Base-by-base conservation (phyloP, 2,329 filamentous ascomycete species). In the Coniochaeta sp. region DNA sequence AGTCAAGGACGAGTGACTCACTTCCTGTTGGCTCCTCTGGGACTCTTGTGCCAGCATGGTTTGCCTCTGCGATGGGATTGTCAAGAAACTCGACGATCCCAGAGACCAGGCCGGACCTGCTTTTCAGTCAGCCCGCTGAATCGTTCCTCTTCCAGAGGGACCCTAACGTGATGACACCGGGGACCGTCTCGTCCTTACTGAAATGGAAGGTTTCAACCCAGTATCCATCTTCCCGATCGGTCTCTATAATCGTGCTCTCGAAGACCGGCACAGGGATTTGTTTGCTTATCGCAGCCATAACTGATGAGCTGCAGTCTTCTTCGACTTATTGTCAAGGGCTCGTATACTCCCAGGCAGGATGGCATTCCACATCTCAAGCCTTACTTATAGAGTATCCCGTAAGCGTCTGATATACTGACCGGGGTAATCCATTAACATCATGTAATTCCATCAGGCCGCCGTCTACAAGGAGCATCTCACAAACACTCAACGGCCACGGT, bases 121-220 rank as follows among this genome's bases (percentile, higher is more conserved):
- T 2, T 6, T 5, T n/a, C 14, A 10, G 27, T 48, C 30, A 48
- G 45, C 16, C 20, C 4, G 7, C 10, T 20, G n/a, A 4, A 18
- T 12, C n/a, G 6, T 2, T 4, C 4, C 26, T 3, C 6, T 13
- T 13, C 4, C 14, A 22, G 5, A 30, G 4, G 20, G 14, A 8
- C 3, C 16, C 45, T 18, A 28, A 48, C 45, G 45, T 48, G 45
- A 48, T 48, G 18, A 48, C 45, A 7, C 45, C 45, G 6, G 45
- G 45, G 12, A 48, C 26, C 14, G 28, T 31, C 13, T 48, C 45
- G 45, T 18, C 28, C 7, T 18, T 30, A n/a, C 28, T 22, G 28
- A 48, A 48, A 26, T 28, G 45, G 27, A 48, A 48, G 26, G 45
- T 48, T 20, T 48, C 45, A 6, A 48, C 45, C 45, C 45, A 48